Percentiles rank a stretch among this genome's conserved stretches.
Conservation (phyloP, 129 eudicot species). For the Lonicera japonica region DNA sequence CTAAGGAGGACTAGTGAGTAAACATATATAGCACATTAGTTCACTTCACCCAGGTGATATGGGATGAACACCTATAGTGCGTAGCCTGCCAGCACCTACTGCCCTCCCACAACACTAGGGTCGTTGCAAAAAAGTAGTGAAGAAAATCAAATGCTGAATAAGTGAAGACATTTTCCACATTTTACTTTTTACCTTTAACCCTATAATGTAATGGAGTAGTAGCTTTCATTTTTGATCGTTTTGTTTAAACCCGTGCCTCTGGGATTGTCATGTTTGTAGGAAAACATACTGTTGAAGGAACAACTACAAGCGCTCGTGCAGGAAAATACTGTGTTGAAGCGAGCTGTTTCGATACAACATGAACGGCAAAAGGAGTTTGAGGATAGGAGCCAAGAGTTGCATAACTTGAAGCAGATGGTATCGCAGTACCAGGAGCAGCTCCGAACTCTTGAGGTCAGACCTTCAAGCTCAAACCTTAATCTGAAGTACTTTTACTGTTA, state of each 20-base stretch:
- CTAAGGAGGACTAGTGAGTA: no score
- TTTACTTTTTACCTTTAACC: no score
- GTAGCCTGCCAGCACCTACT: no score
- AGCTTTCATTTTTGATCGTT: not conserved
- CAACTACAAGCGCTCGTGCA: conserved; percentile 74
- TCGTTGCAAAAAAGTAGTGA: no score
- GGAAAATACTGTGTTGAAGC: conserved; percentile 71
- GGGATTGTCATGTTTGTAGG: conserved; percentile 36
- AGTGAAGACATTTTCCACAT: no score
- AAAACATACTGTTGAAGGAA: conserved; percentile 64
- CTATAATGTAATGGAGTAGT: not conserved
- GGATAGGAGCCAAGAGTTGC: conserved; percentile 64
- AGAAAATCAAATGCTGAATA: no score
- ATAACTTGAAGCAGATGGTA: conserved; percentile 81
- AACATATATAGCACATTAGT: no score
- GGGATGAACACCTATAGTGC: no score
- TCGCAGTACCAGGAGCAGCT: conserved; percentile 96
- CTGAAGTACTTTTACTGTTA: no score
- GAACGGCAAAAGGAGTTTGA: conserved; percentile 89
- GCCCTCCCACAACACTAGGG: no score
- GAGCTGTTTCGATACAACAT: conserved; percentile 94
- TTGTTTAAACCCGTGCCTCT: not conserved
- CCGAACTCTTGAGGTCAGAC: conserved; percentile 83
- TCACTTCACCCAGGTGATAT: no score
- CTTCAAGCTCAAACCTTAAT: conserved; percentile 6